Conservation (phyloP, 768 basidiomycete species). For the Lentinula guzmanii region DNA sequence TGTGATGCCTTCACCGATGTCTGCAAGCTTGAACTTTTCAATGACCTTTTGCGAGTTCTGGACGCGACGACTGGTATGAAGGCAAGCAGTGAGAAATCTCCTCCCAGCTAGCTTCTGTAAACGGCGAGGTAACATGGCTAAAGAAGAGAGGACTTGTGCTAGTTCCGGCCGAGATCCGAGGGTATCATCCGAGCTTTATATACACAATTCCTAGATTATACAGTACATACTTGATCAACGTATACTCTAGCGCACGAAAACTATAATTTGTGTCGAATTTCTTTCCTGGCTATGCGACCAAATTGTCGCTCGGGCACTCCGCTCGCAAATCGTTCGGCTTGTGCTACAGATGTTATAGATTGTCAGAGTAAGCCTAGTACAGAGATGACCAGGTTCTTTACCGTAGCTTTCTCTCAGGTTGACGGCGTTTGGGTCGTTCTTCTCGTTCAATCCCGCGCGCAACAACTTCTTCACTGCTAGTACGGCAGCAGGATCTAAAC, state of each 20-base stretch:
- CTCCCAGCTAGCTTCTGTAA: background rate
- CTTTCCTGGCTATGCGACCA: conserved; percentile 49
- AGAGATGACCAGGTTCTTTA: conserved; percentile 12
- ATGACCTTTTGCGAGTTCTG: conserved; percentile 22
- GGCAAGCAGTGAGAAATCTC: conserved; percentile 1
- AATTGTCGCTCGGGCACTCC: conserved; percentile 54
- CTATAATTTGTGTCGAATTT: conserved; percentile 61
- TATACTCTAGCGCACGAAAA: no score
- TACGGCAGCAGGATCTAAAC: conserved; percentile 52
- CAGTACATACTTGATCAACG: background rate
- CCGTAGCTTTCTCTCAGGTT: conserved; percentile 66
- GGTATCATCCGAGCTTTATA: background rate
- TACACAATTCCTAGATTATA: background rate
- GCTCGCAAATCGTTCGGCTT: conserved; percentile 58
- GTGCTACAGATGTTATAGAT: conserved; percentile 28
- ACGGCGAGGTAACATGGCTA: conserved; percentile 5
- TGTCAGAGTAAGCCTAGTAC: background rate
- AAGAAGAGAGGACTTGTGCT: conserved; percentile 13
- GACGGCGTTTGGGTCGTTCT: conserved; percentile 56
- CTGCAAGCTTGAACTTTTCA: conserved; percentile 70
- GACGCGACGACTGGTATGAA: conserved; percentile 5
- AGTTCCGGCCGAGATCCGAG: background rate
- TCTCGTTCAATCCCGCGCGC: conserved; percentile 50
- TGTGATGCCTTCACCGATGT: conserved; percentile 88
- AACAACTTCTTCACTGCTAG: conserved; percentile 49